Base-by-base conservation (phyloP, 805 yeast species). In the Ogataea ramenticola region DNA sequence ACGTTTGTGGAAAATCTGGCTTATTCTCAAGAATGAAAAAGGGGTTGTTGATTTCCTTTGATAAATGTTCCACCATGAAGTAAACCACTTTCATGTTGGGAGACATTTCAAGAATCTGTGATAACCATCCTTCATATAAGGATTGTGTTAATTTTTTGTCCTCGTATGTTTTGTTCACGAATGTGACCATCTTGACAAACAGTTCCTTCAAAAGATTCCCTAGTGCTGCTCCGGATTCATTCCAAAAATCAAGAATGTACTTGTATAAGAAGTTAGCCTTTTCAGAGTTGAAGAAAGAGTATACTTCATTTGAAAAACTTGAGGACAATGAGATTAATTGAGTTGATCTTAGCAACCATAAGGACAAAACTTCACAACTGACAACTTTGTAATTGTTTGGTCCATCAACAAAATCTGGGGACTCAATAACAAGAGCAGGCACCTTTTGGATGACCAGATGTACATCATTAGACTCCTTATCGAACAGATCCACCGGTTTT, bases 141-240 rank as follows among this genome's bases (percentile, higher is more conserved):
- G 37, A 36, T 17, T 45, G 51, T 8, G 36, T 10, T 7, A 24
- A 10, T 27, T 42, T 36, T 33, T 45, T 24, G 1, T 42, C 36
- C 42, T 12, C 50, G 42, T 36, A 55, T 51, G 38, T 62, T 48
- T 49, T 48, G 30, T 64, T 64, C 35, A 74, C 41, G 20, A 79
- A 65, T 2, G 53, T 48, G 11, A 82, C 57, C 41, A 82, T 54
- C 51, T 82, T 86, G 2, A 58, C 43, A 40, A 87, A 73, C 39
- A 88, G 55, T 29, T 79, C 85, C 43, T 70, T 74, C 42, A 86
- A 58, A 0, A 95, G 81, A 54, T 83, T 86, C 6, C 82, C 78
- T 24, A 86, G 59, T 0, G 95, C 80, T 2, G 85, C 78, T 4
- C 83, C 80, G 1, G 86, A 74, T 41, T 81, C 86, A 43, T 77